Evolutionary conservation across 2,329 filamentous ascomycete species (phyloP).

Genomic region (Rhynchosporium graminicola): DNA sequence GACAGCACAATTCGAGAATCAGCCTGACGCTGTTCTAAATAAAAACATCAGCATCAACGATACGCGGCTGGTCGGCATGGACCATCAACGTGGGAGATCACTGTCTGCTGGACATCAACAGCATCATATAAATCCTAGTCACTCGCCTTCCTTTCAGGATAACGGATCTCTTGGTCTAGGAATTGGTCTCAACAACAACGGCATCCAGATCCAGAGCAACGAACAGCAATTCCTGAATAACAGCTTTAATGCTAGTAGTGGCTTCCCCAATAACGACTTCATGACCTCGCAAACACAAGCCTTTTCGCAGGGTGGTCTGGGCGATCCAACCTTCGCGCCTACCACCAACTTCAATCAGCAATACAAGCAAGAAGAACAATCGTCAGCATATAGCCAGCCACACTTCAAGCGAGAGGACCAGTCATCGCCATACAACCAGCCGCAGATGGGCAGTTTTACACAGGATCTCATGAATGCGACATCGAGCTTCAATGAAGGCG

Average conservation of each 20-base stretch:
- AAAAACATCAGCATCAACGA: constrained; percentile 42
- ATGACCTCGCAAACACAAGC: constrained; percentile 43
- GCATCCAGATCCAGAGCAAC: constrained; percentile 44
- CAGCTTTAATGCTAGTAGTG: constrained; percentile 41
- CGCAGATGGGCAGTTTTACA: constrained; percentile 48
- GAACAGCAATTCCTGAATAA: constrained; percentile 50
- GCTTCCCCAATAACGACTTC: constrained; percentile 47
- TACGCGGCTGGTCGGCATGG: constrained; percentile 45
- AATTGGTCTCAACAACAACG: constrained; percentile 54
- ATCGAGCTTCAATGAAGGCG: constrained; percentile 51
- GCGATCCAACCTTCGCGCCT: constrained; percentile 32
- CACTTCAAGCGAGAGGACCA: constrained; percentile 38
- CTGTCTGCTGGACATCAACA: constrained; percentile 58
- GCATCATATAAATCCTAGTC: constrained; percentile 67
- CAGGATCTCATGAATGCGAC: constrained; percentile 52
- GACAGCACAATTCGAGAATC: constrained; percentile 26
- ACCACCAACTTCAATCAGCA: constrained; percentile 39
- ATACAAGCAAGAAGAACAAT: constrained; percentile 37
- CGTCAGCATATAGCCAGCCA: constrained; percentile 30
- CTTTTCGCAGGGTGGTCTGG: constrained; percentile 36
- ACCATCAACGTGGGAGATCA: constrained; percentile 62
- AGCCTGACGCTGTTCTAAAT: constrained; percentile 37
- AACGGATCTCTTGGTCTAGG: constrained; percentile 56
- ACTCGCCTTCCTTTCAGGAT: constrained; percentile 58
- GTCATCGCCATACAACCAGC: constrained; percentile 42